Evolutionary conservation across 2,329 filamentous ascomycete species (phyloP).

Genomic region (Chlorencoelia australis): DNA sequence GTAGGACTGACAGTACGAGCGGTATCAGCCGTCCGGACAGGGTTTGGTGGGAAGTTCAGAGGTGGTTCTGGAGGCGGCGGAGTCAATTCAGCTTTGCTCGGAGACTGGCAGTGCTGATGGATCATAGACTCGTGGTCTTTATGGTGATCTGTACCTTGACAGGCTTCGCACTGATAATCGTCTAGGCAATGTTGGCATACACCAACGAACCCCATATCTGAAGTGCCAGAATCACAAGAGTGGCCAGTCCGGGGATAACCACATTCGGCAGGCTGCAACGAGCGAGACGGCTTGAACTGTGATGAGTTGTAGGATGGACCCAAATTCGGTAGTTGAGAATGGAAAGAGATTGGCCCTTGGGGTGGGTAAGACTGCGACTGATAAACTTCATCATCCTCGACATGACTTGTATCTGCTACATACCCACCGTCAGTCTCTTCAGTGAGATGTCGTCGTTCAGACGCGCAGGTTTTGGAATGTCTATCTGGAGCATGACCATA

Average conservation of each 20-base stretch:
- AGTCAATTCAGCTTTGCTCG: too few species aligned
- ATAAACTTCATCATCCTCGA: background rate
- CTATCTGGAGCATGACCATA: conserved; percentile 14
- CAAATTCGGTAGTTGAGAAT: too few species aligned
- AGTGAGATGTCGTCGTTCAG: conserved; percentile 7
- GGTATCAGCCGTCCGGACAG: background rate
- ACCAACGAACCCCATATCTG: conserved; percentile 15
- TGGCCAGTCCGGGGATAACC: conserved; percentile 22
- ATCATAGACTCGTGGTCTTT: conserved; percentile 14
- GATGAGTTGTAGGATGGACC: too few species aligned
- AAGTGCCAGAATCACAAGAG: conserved; percentile 13
- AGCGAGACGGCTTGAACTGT: background rate
- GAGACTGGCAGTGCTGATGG: too few species aligned
- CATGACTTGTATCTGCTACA: conserved; percentile 12
- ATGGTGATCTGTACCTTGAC: conserved; percentile 19
- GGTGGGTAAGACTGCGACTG: background rate
- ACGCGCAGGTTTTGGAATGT: conserved; percentile 17
- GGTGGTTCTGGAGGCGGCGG: too few species aligned
- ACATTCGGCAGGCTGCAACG: conserved; percentile 9
- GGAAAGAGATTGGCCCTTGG: too few species aligned
- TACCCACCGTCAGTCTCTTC: conserved; percentile 17
- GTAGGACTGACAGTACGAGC: background rate
- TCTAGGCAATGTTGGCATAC: conserved; percentile 24
- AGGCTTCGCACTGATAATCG: conserved; percentile 20
- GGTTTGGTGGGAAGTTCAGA: background rate